These are phyloP conservation scores for Nitzschia palea DNA, from an alignment of 108 stramenopile genomes.

Conservation along the genomic window DNA sequence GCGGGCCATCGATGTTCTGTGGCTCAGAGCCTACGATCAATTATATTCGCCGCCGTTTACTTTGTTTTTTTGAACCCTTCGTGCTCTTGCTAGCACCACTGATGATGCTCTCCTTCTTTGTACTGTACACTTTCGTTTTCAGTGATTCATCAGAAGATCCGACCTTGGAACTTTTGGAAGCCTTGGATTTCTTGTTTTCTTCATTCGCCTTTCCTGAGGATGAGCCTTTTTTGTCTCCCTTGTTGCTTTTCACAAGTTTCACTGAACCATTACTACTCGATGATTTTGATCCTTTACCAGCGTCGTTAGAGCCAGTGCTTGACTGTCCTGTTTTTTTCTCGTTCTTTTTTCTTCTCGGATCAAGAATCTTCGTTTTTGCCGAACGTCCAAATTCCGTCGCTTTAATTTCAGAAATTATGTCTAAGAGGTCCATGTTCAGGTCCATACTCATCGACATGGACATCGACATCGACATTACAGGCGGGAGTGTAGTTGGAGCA, in stretches of 20 bases:
- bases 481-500: slow-evolving; percentile 1
- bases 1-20: no score
- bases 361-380: slow-evolving; percentile 4
- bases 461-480: slow-evolving; percentile 30
- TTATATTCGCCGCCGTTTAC: not conserved
- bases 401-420: slow-evolving; percentile 1
- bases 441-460: slow-evolving; percentile 37
- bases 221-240: slow-evolving; percentile 10
- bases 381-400: not conserved
- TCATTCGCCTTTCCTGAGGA: not conserved
- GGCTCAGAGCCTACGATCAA: no score
- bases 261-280: not conserved
- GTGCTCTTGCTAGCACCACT: not conserved
- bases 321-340: not conserved
- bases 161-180: not conserved
- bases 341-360: not conserved
- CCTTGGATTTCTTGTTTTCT: not conserved
- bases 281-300: slow-evolving; percentile 6
- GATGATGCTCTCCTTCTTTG: not conserved
- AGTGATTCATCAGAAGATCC: not conserved
- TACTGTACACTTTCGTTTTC: not conserved
- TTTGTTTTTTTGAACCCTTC: slow-evolving; percentile 3
- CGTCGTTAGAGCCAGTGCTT: not conserved
- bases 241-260: not conserved
- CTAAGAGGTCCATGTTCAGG: slow-evolving; percentile 22